Evolutionary conservation across 164 flowering plant genomes (phyloP).

Genomic region (Berberis vulgaris): DNA sequence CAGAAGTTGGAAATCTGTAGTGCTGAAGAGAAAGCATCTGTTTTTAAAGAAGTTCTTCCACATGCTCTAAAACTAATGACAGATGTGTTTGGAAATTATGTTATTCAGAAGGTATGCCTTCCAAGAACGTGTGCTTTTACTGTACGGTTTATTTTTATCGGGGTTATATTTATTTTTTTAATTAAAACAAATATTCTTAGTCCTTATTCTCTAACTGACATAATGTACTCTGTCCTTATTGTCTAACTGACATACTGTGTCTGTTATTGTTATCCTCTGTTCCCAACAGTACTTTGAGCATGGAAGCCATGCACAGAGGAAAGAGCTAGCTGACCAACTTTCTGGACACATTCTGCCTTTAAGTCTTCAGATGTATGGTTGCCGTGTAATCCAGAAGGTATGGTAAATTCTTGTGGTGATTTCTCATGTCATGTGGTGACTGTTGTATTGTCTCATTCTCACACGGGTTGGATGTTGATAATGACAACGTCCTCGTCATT

Average conservation of each 20-base stretch:
- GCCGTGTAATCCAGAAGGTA: conserved; percentile 96
- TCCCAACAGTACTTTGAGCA: conserved; percentile 67
- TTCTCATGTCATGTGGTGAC: too few species aligned
- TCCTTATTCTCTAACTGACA: too few species aligned
- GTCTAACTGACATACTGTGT: neutral
- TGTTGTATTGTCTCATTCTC: too few species aligned
- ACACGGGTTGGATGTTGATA: too few species aligned
- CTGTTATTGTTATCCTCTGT: neutral
- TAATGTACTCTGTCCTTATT: too few species aligned
- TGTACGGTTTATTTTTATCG: neutral
- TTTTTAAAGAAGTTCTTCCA: conserved; percentile 75
- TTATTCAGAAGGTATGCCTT: conserved; percentile 69
- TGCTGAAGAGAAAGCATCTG: conserved; percentile 63
- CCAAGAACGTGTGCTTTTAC: neutral
- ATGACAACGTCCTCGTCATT: too few species aligned
- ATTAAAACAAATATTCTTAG: neutral
- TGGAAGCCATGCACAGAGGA: conserved; percentile 68
- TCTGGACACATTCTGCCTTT: conserved; percentile 53
- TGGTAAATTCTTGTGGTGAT: neutral
- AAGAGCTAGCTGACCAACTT: conserved; percentile 65
- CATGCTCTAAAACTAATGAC: conserved; percentile 67
- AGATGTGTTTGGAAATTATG: conserved; percentile 94
- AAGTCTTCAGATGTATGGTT: conserved; percentile 94
- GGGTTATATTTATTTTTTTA: neutral
- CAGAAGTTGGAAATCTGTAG: conserved; percentile 74